phyloP scores from a whole-genome alignment of 1,284 basidiomycete genomes.

The Trichosporon sp. region DNA sequence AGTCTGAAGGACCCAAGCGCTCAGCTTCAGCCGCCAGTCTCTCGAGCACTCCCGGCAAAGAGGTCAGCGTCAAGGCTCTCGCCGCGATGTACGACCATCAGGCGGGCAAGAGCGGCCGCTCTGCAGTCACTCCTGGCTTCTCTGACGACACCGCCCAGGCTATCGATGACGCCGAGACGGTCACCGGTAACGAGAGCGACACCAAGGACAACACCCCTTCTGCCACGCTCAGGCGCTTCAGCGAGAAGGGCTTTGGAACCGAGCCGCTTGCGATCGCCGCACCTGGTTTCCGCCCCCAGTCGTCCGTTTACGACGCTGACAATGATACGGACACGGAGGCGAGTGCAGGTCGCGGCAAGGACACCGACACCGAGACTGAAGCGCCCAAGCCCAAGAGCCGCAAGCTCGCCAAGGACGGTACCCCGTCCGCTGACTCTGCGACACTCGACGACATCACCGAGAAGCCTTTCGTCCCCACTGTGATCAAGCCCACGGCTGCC shows the following conservation, averaged over 20 bases:
- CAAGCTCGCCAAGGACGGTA: background rate
- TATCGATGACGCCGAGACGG: background rate
- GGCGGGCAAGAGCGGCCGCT: background rate
- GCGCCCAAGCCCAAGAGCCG: background rate
- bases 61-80: background rate
- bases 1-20: background rate
- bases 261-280: slow-evolving; percentile 5
- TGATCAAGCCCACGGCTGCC: background rate
- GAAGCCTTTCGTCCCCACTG: background rate
- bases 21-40: background rate
- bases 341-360: background rate
- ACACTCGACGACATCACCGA: background rate
- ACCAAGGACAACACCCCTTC: background rate
- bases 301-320: slow-evolving; percentile 7
- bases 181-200: background rate
- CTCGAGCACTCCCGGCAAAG: background rate
- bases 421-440: background rate
- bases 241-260: background rate
- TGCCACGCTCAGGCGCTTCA: no score
- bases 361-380: slow-evolving; percentile 4
- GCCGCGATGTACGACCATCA: background rate
- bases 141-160: background rate
- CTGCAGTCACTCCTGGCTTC: background rate
- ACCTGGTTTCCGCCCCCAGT: slow-evolving; percentile 16
- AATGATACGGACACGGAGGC: slow-evolving; percentile 4